These are phyloP conservation scores for Blastobotrys muscicola DNA, from an alignment of 805 yeast species.

Conservation along the genomic window DNA sequence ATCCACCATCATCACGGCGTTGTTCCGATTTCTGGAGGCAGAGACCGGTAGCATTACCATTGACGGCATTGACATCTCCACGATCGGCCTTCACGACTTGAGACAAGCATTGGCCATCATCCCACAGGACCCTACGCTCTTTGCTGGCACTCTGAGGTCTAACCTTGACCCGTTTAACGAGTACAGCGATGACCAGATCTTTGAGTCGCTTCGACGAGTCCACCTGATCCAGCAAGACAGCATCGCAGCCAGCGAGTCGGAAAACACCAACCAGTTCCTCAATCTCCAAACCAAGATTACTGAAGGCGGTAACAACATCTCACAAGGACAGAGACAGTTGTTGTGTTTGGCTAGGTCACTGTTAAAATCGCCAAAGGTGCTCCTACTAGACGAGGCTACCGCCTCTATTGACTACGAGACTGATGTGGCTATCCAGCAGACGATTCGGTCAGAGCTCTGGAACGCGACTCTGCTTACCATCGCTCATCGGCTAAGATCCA, in stretches of 20 bases:
- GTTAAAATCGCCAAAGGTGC: slow-evolving; percentile 57
- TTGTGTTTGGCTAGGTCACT: slow-evolving; percentile 75
- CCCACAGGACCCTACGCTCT: slow-evolving; percentile 74
- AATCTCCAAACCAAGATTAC: slow-evolving; percentile 42
- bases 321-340: slow-evolving; percentile 81
- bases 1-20: slow-evolving; percentile 88
- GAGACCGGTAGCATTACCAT: slow-evolving; percentile 46
- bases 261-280: slow-evolving; percentile 30
- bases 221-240: slow-evolving; percentile 37
- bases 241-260: neutral
- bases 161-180: slow-evolving; percentile 64
- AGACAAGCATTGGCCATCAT: slow-evolving; percentile 58
- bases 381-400: slow-evolving; percentile 75
- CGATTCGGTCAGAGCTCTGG: slow-evolving; percentile 57
- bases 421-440: slow-evolving; percentile 63
- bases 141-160: slow-evolving; percentile 57
- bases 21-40: slow-evolving; percentile 55
- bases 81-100: slow-evolving; percentile 51
- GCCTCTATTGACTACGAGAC: slow-evolving; percentile 69
- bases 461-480: slow-evolving; percentile 71
- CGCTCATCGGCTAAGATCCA: slow-evolving; percentile 68
- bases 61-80: slow-evolving; percentile 55
- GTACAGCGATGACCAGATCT: slow-evolving; percentile 45
- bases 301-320: slow-evolving; percentile 73
- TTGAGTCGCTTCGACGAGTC: slow-evolving; percentile 52